Evolutionary conservation across 1,284 basidiomycete genomes (phyloP), one percentile per base, ranked within the genome.

Genomic region (Ganoderma lucidum): DNA sequence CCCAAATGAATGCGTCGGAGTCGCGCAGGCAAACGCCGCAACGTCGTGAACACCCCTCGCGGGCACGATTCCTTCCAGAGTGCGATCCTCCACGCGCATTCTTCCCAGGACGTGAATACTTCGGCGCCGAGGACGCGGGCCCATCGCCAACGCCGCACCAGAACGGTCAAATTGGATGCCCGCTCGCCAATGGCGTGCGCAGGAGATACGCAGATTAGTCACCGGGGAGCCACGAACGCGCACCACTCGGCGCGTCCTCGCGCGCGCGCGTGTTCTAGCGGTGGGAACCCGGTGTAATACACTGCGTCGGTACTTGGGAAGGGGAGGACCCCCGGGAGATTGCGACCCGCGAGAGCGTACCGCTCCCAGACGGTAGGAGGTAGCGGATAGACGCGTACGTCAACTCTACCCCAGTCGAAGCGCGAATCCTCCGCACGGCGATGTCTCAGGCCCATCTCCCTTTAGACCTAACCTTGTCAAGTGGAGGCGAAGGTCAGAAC

Each of bases 401-500:
- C 53, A 56, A 56, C 32, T 35, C 14, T 56, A 32, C 53, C 30
- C 53, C 30, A 56, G 30, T 32, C 53, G 53, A 55, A 55, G 53
- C 53, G 53, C 17, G 17, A 56, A 30, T 56, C 53, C 12, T 17
- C 30, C 53, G 30, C 14, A 15, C 6, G n/a, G 48, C 19, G 10
- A 19, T 5, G 12, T 14, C 48, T 28, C 48, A 5, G 19, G 45
- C 45, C 5, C 19, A 5, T 28, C 23, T 28, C 48, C 23, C 23
- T 51, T 12, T 32, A 10, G 53, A 17, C 30, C 53, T 17, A 56
- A 8, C 53, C 30, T 19, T 56, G 53, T 30, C 53, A 32, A 51
- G 53, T 55, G 53, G 28, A 55, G 53, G 15, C 9, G 53, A 55
- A 55, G 53, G 53, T 56, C 53, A 56, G 53, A 56, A 51, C 48